Evolutionary conservation across 352 stramenopile species (phyloP).

Genomic region (Phytophthora pluvialis): DNA sequence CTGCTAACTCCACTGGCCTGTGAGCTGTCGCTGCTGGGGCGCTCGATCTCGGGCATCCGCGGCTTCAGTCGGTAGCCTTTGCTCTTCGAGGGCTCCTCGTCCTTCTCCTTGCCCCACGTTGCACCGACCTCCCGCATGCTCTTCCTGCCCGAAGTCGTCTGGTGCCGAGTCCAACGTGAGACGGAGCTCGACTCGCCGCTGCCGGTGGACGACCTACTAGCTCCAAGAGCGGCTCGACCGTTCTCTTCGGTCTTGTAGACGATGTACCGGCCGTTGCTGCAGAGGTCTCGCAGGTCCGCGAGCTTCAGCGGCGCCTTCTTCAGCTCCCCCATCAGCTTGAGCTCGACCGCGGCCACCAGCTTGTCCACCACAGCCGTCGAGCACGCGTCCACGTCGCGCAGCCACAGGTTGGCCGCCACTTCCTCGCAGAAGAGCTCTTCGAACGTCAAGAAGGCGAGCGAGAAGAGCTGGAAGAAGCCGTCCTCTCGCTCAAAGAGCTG

Average conservation of each 20-base stretch:
- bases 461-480: constrained; percentile 67
- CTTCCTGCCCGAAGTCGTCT: constrained; percentile 21
- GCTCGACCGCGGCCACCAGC: constrained; percentile 52
- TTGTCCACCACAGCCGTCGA: constrained; percentile 45
- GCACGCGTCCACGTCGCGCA: constrained; percentile 42
- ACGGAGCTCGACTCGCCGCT: constrained; percentile 9
- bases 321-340: constrained; percentile 43
- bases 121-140: constrained; percentile 29
- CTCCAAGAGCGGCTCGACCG: not conserved
- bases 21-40: constrained; percentile 16
- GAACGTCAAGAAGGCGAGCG: constrained; percentile 67
- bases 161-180: constrained; percentile 36
- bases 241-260: constrained; percentile 22
- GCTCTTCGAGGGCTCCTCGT: not conserved
- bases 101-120: constrained; percentile 27
- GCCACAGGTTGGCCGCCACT: constrained; percentile 42
- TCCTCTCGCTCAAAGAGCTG: constrained; percentile 57
- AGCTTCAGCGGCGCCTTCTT: constrained; percentile 54
- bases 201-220: constrained; percentile 4
- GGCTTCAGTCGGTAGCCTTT: constrained; percentile 33
- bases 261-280: constrained; percentile 50
- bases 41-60: constrained; percentile 37
- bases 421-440: constrained; percentile 74
- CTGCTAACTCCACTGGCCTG: constrained; percentile 29
- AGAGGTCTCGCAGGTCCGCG: constrained; percentile 47